phyloP scores from a whole-genome alignment of 345 rosid species.

The Erodium maritimum region DNA sequence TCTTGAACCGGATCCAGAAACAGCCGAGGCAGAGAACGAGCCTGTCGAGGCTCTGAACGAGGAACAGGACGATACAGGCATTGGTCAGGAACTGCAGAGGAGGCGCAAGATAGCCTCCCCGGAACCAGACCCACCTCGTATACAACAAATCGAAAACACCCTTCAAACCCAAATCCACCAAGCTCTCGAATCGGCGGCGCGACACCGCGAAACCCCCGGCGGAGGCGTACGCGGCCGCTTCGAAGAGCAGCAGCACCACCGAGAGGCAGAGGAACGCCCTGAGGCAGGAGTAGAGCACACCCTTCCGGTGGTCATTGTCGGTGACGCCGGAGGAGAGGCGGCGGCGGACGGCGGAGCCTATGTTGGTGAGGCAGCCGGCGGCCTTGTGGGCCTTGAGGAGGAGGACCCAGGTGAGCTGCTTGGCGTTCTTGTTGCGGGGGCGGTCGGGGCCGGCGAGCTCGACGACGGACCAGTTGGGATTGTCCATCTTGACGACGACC shows the following conservation, averaged over 20 bases:
- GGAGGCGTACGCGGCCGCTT: slow-evolving; percentile 68
- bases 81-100: slow-evolving; percentile 80
- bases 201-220: slow-evolving; percentile 60
- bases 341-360: slow-evolving; percentile 55
- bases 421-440: slow-evolving; percentile 77
- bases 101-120: slow-evolving; percentile 84
- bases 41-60: slow-evolving; percentile 79
- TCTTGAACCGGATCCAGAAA: slow-evolving; percentile 80
- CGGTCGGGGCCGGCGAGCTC: slow-evolving; percentile 36
- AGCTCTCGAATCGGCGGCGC: slow-evolving; percentile 18
- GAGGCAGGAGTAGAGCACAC: slow-evolving; percentile 48
- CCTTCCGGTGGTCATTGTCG: slow-evolving; percentile 24
- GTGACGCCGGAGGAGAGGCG: slow-evolving; percentile 72
- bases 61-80: slow-evolving; percentile 70
- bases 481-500: slow-evolving; percentile 95
- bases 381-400: slow-evolving; percentile 90
- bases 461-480: slow-evolving; percentile 97
- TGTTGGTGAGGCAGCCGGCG: slow-evolving; percentile 81
- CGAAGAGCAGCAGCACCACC: slow-evolving; percentile 47
- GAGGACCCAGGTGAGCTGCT: slow-evolving; percentile 95
- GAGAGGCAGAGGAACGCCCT: slow-evolving; percentile 63
- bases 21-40: slow-evolving; percentile 86
- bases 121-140: slow-evolving; percentile 65
- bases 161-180: slow-evolving; percentile 24
- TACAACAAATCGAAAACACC: slow-evolving; percentile 55